These are phyloP conservation scores for Mucor ambiguus DNA, from an alignment of 371 early-diverging fungal genomes.

Conservation along the genomic window DNA sequence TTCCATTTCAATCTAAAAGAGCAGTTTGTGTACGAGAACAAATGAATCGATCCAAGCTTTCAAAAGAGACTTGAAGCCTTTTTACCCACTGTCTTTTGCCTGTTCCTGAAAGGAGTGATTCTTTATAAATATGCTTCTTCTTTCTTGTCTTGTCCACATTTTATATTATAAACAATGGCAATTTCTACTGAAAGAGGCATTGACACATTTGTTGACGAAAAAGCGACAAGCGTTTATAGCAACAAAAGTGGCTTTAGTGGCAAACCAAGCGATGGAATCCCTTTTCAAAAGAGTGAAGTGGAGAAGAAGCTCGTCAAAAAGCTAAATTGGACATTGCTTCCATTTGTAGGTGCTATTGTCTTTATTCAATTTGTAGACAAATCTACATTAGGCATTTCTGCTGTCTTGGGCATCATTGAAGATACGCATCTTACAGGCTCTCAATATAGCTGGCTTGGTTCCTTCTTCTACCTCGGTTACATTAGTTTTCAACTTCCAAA, in stretches of 20 bases:
- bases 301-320: conserved; percentile 34
- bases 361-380: conserved; percentile 44
- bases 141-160: neutral
- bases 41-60: neutral
- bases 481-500: conserved; percentile 34
- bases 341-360: conserved; percentile 34
- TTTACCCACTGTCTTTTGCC: neutral
- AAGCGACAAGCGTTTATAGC: conserved; percentile 9
- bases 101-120: neutral
- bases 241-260: neutral
- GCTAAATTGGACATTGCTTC: conserved; percentile 30
- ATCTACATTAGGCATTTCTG: conserved; percentile 30
- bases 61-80: neutral
- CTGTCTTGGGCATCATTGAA: conserved; percentile 31
- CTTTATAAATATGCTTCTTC: neutral
- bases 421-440: conserved; percentile 26
- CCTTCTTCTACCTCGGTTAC: conserved; percentile 39
- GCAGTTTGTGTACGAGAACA: neutral
- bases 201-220: conserved; percentile 13
- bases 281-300: conserved; percentile 20
- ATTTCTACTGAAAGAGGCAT: neutral
- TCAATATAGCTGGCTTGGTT: conserved; percentile 34
- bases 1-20: neutral
- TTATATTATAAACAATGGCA: neutral
- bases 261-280: neutral